Percentiles rank a stretch among this genome's conserved stretches.
These are phyloP conservation scores for Leishmania amazonensis DNA, from an alignment of 208 protist species.

Conservation along the genomic window DNA sequence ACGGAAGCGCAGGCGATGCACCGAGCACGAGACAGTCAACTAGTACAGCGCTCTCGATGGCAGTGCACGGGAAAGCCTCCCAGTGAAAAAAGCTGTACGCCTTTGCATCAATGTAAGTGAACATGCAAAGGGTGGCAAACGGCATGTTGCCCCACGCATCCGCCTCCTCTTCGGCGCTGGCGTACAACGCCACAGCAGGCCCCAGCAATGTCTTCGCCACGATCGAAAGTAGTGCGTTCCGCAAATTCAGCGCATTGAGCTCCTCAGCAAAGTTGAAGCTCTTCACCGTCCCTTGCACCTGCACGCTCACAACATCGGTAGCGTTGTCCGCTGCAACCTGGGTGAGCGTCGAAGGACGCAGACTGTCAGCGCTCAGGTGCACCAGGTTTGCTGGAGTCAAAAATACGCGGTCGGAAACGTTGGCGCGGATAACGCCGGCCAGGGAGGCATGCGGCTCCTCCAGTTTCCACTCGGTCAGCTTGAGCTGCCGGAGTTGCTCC, in stretches of 20 bases:
- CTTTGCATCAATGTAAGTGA: conserved; percentile 96
- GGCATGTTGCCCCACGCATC: conserved; percentile 40
- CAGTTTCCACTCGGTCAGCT: conserved; percentile 61
- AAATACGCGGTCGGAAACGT: conserved; percentile 25
- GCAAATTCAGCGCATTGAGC: conserved; percentile 23
- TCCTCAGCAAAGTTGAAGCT: conserved; percentile 32
- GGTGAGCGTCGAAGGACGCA: conserved; percentile 7
- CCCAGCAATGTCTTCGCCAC: conserved; percentile 9
- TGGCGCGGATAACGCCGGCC: conserved; percentile 29
- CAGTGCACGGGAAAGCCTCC: conserved; percentile 92
- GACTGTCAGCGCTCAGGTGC: conserved; percentile 34
- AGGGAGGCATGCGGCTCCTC: conserved; percentile 47
- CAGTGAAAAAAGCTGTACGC: conserved; percentile 94
- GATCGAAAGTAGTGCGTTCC: conserved; percentile 24
- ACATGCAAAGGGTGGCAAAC: conserved; percentile 75
- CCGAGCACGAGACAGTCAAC: conserved; percentile 21
- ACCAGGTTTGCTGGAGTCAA: conserved; percentile 37
- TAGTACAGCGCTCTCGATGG: conserved; percentile 35
- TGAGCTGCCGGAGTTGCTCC: conserved; percentile 53
- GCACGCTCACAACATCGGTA: conserved; percentile 23
- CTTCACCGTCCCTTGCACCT: conserved; percentile 24
- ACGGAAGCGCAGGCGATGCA: conserved; percentile 7
- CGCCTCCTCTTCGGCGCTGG: conserved; percentile 18
- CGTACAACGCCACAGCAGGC: conserved; percentile 13
- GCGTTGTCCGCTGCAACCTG: neutral